A percentile compares a stretch with the other conserved stretches of the same genome.
These are phyloP conservation scores for Tardiomyces digboiensis DNA, from an alignment of 1,139 yeast species.

Conservation along the genomic window DNA sequence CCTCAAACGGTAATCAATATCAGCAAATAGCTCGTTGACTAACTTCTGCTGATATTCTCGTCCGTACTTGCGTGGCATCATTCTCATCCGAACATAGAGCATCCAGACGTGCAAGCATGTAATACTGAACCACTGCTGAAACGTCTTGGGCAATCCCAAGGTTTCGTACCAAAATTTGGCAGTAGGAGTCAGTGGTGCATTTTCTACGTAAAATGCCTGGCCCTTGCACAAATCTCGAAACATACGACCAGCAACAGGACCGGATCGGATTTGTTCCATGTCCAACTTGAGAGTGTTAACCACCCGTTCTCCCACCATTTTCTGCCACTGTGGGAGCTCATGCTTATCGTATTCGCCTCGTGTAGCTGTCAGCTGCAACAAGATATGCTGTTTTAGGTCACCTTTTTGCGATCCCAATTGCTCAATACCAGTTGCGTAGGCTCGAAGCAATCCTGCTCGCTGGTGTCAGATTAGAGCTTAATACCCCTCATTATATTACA, in stretches of 20 bases:
- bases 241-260: slow-evolving; percentile 86
- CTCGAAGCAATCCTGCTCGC: too few relatives aligned
- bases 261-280: slow-evolving; percentile 89
- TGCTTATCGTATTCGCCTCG: background rate
- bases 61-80: slow-evolving; percentile 86
- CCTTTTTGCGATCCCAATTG: slow-evolving; percentile 4
- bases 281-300: slow-evolving; percentile 64
- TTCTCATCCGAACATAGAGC: slow-evolving; percentile 88
- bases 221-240: slow-evolving; percentile 82
- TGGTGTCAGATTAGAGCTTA: too few relatives aligned
- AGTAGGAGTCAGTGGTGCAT: slow-evolving; percentile 18
- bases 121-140: slow-evolving; percentile 93
- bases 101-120: slow-evolving; percentile 91
- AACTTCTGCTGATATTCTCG: slow-evolving; percentile 86
- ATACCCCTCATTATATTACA: too few relatives aligned
- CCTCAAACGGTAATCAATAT: slow-evolving; percentile 76
- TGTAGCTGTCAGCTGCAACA: background rate
- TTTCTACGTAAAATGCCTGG: slow-evolving; percentile 59
- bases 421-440: too few relatives aligned
- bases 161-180: slow-evolving; percentile 51
- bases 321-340: slow-evolving; percentile 58
- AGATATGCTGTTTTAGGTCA: slow-evolving; percentile 5
- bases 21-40: slow-evolving; percentile 81
- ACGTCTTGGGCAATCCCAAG: slow-evolving; percentile 71
- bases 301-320: slow-evolving; percentile 49